Percentiles rank a stretch among this genome's conserved stretches.
Conservation (phyloP, 1,139 yeast genomes). For the Yamadazyma mexicana region DNA sequence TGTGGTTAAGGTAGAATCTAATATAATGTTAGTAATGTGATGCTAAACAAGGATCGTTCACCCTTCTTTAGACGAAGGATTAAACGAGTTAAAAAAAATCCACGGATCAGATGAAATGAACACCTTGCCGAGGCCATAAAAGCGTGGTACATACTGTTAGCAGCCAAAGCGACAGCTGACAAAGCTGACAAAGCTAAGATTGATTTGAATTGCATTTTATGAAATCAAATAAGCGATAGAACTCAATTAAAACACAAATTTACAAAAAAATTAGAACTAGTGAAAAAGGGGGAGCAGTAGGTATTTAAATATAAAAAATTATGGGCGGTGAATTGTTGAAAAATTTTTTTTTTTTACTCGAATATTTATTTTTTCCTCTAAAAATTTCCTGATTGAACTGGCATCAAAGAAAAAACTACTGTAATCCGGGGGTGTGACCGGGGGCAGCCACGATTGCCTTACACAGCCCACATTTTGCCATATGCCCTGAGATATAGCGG, state of each 20-base stretch:
- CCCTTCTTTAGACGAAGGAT: not conserved
- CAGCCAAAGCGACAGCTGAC: conserved; percentile 47
- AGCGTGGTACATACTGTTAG: conserved; percentile 53
- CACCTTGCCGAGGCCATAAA: not conserved
- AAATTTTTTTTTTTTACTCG: conserved; percentile 8
- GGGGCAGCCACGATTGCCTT: no score
- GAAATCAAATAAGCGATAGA: conserved; percentile 3
- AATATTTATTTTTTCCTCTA: conserved; percentile 4
- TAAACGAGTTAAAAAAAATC: no score
- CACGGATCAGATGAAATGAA: not conserved
- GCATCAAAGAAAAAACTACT: not conserved
- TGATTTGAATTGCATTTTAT: conserved; percentile 53
- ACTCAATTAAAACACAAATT: conserved; percentile 7
- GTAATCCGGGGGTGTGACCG: conserved; percentile 7
- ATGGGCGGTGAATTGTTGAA: conserved; percentile 9
- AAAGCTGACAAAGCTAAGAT: conserved; percentile 46
- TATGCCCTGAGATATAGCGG: no score
- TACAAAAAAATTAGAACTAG: conserved; percentile 6
- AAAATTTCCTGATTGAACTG: conserved; percentile 3
- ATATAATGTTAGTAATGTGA: conserved; percentile 7
- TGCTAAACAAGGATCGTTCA: no score
- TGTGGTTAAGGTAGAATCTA: conserved; percentile 48
- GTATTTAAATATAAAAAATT: conserved; percentile 10
- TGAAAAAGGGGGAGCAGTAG: conserved; percentile 7
- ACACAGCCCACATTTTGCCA: no score